Evolutionary conservation across 2,329 filamentous ascomycete genomes (phyloP), one percentile per base, ranked within the genome.

Genomic region (Corniculantispora saksenae): DNA sequence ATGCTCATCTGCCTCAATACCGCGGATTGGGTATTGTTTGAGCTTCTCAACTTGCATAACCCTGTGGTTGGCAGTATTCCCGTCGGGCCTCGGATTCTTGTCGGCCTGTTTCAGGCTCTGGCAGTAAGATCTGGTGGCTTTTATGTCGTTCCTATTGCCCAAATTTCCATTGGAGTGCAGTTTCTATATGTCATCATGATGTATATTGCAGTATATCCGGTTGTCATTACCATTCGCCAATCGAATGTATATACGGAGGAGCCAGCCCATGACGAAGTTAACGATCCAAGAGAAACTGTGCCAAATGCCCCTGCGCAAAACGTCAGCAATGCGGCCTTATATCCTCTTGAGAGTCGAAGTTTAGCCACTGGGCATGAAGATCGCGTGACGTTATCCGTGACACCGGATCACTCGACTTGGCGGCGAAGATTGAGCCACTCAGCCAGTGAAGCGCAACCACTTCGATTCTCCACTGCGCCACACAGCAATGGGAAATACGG

Each of bases 231-330:
- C 1, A 85, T 89, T 76, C 84, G 89, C 32, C 86, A 89, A 72
- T 89, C 88, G 47, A 91, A 91, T 71, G 86, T 90, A 35, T 92
- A 92, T 71, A 89, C 91, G 72, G 89, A 92, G 70, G 81, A 87
- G 8, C 88, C 86, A 0, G 78, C 91, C 1, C 88, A 88, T 0
- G 84, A 76, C 50, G 32, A 4, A 1, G 77, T 80, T 27, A 76
- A 76, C 23, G 13, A 6, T n/a, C 32, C 10, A 32, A 5, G 57
- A 53, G 6, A 19, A 7, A 29, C 25, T 58, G 51, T 19, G 27
- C 25, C 58, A 7, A 13, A 50, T 23, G 7, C 23, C 15, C 17
- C 6, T 21, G 0, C 5, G 35, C 43, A 2, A 12, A n/a, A 9
- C 2, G 7, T 40, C 15, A 13, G 10, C 45, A 25, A n/a, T 0